A percentile compares a stretch with the other conserved stretches of the same genome.
Conservation (phyloP, 2,329 filamentous ascomycete species). For the Colletotrichum eleusines region DNA sequence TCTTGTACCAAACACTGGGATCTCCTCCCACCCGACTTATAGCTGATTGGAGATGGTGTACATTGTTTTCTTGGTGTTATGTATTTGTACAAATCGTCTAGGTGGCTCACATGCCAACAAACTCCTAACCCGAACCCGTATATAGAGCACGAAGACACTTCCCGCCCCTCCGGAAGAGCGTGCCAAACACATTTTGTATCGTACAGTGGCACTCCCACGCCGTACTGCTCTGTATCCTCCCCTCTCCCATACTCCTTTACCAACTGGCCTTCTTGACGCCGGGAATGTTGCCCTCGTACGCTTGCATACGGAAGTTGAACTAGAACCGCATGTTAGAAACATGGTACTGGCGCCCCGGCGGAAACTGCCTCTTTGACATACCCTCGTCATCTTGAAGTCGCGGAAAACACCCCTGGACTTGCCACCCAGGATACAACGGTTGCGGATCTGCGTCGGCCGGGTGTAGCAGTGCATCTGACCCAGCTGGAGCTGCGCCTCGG, state of each 20-base stretch:
- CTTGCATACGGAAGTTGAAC: slow-evolving; percentile 95
- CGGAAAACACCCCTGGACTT: slow-evolving; percentile 90
- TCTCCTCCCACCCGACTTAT: background rate
- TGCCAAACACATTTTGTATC: slow-evolving; percentile 9
- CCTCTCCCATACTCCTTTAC: slow-evolving; percentile 64
- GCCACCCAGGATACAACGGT: slow-evolving; percentile 93
- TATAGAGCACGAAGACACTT: background rate
- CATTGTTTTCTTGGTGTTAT: slow-evolving; percentile 19
- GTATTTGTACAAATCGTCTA: slow-evolving; percentile 21
- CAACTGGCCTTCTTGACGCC: slow-evolving; percentile 97
- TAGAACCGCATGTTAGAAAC: slow-evolving; percentile 55
- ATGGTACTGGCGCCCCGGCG: background rate
- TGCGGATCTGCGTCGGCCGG: slow-evolving; percentile 91
- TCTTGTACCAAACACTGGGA: background rate
- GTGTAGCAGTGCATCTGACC: slow-evolving; percentile 98
- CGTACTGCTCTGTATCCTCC: slow-evolving; percentile 1
- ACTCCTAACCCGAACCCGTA: slow-evolving; percentile 10
- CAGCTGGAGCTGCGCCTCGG: slow-evolving; percentile 92
- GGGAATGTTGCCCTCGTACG: slow-evolving; percentile 84
- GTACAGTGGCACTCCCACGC: slow-evolving; percentile 11
- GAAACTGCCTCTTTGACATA: slow-evolving; percentile 64
- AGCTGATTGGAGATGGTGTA: slow-evolving; percentile 22
- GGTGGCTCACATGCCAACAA: slow-evolving; percentile 13
- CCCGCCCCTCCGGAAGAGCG: background rate
- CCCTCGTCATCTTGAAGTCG: slow-evolving; percentile 91